Evolutionary conservation across 2,329 filamentous ascomycete genomes (phyloP).

Genomic region (Ceratocystis eucalypticola): DNA sequence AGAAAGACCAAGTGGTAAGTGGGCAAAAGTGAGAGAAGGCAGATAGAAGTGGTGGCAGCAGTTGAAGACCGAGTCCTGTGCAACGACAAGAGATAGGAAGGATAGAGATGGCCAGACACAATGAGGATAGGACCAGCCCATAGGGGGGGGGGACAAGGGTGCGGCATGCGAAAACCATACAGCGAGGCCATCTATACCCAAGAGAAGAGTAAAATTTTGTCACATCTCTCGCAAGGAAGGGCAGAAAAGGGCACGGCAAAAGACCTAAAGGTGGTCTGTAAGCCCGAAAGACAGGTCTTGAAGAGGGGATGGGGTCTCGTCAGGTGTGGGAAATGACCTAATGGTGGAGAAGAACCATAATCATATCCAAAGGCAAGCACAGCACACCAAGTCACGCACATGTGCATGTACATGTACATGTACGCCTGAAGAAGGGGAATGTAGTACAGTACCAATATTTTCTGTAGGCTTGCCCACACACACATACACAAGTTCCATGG

Average conservation of each 20-base stretch:
- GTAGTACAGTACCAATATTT: not conserved
- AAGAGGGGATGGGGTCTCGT: not conserved
- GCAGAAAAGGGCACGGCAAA: not conserved
- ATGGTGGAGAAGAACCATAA: not conserved
- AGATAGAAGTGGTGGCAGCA: not conserved
- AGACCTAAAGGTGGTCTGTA: not conserved
- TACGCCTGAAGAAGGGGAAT: not conserved
- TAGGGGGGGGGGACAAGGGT: not conserved
- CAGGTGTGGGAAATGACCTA: not conserved
- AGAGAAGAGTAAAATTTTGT: not conserved
- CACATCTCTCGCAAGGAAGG: not conserved
- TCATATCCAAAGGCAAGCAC: not conserved
- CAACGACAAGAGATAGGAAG: not conserved
- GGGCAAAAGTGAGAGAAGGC: not conserved
- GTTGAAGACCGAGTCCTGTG: conserved; percentile 1
- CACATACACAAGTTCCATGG: not conserved
- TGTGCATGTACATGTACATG: not conserved
- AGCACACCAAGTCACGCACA: not conserved
- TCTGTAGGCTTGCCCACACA: not conserved
- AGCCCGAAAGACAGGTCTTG: not conserved
- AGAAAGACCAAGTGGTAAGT: too few relatives aligned
- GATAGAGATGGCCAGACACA: not conserved
- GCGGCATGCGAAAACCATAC: not conserved
- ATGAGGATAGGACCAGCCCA: not conserved
- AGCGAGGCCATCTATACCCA: not conserved